Evolutionary conservation across 768 basidiomycete species (phyloP).

Genomic region (Mycena amicta): DNA sequence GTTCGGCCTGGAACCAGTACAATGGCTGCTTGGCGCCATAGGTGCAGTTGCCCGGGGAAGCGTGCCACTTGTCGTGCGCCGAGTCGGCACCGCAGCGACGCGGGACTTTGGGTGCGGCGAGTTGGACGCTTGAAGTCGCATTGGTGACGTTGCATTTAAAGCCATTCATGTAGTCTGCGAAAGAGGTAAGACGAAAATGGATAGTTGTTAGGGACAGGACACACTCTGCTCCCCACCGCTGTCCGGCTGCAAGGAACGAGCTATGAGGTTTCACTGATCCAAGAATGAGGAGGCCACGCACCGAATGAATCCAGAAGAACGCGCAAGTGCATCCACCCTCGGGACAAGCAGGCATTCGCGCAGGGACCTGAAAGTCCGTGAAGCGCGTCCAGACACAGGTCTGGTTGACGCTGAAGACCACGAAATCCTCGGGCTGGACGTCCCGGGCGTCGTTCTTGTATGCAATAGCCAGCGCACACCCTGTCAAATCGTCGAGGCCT

Average conservation of each 20-base stretch:
- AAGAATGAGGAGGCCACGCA: constrained; percentile 26
- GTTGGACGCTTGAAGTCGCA: constrained; percentile 50
- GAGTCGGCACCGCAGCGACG: constrained; percentile 68
- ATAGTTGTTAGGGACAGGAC: too few species aligned
- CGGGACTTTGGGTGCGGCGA: constrained; percentile 61
- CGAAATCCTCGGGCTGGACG: constrained; percentile 69
- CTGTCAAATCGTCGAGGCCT: constrained; percentile 54
- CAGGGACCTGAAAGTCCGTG: constrained; percentile 71
- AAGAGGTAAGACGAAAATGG: neutral
- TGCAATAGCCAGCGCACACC: constrained; percentile 75
- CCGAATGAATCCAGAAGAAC: constrained; percentile 75
- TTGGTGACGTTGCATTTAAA: constrained; percentile 67
- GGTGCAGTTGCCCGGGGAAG: constrained; percentile 65
- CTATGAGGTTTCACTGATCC: too few species aligned
- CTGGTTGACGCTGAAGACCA: constrained; percentile 74
- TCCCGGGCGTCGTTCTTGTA: constrained; percentile 63
- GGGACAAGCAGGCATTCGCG: constrained; percentile 68
- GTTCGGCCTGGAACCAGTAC: constrained; percentile 68
- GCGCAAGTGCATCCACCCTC: constrained; percentile 66
- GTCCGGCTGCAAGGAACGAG: constrained; percentile 34
- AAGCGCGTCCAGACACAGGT: constrained; percentile 74
- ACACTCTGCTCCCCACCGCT: constrained; percentile 67
- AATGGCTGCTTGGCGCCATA: constrained; percentile 72
- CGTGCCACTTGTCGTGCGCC: constrained; percentile 41
- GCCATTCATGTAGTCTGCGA: constrained; percentile 70